Conservation (phyloP, 192 early-diverging fungal species). For the Coemansia sp. region DNA sequence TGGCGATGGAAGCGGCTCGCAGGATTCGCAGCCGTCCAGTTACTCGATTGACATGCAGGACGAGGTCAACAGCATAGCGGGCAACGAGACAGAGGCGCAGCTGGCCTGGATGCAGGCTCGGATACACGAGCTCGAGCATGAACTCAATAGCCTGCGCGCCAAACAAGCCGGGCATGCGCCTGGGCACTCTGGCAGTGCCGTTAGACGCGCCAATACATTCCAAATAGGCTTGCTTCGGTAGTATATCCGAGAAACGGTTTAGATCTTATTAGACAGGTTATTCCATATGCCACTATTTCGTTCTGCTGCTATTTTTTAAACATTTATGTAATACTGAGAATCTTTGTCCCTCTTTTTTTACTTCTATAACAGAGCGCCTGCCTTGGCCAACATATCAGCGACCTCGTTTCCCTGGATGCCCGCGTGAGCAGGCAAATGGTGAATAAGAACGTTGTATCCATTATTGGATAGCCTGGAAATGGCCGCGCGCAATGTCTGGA, state of each 20-base stretch:
- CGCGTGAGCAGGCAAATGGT: conserved; percentile 41
- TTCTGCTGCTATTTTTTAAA: neutral
- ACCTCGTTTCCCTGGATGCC: conserved; percentile 44
- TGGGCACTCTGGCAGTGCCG: neutral
- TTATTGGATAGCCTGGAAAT: conserved; percentile 11
- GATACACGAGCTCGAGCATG: conserved; percentile 32
- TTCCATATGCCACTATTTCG: too few species aligned
- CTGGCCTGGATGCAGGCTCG: conserved; percentile 30
- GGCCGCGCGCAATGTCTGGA: conserved; percentile 14
- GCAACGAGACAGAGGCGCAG: conserved; percentile 29
- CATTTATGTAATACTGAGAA: too few species aligned
- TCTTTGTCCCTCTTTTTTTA: too few species aligned
- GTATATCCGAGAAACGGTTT: too few species aligned
- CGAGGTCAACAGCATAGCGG: conserved; percentile 16
- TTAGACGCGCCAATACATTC: neutral
- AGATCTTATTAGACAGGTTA: too few species aligned
- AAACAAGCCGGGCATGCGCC: neutral
- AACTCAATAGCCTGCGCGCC: conserved; percentile 13
- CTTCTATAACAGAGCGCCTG: conserved; percentile 32
- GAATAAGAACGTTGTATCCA: conserved; percentile 39
- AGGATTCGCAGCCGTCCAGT: neutral
- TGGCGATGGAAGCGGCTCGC: neutral
- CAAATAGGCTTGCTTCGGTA: neutral
- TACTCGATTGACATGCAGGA: conserved; percentile 5
- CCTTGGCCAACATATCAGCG: conserved; percentile 48